Evolutionary conservation across 2,329 filamentous ascomycete genomes (phyloP).

Genomic region (Trichoderma afroharzianum): DNA sequence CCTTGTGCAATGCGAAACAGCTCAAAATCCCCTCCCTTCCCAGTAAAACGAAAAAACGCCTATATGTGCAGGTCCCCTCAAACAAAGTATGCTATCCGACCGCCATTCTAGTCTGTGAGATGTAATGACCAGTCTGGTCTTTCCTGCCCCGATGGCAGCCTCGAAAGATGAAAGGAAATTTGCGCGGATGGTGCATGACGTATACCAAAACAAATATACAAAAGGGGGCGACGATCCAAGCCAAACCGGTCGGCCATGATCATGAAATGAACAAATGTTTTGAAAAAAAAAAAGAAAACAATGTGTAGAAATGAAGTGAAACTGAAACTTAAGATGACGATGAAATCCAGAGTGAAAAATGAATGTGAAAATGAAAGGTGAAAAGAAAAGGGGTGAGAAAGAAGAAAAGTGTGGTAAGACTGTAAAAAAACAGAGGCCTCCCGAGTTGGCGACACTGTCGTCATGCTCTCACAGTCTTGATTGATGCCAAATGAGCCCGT

Average conservation of each 20-base stretch:
- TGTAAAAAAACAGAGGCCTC: not conserved
- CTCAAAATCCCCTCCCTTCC: not conserved
- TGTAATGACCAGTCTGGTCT: slow-evolving; percentile 6
- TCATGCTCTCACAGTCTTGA: not conserved
- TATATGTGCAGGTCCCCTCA: not conserved
- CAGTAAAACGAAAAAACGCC: slow-evolving; percentile 8
- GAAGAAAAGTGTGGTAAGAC: not conserved
- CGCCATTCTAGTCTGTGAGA: slow-evolving; percentile 8
- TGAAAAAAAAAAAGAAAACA: not conserved
- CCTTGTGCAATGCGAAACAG: not conserved
- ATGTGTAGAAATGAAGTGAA: not conserved
- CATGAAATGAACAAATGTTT: not conserved
- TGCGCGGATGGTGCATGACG: not conserved
- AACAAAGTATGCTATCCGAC: not conserved
- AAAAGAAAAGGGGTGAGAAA: not conserved
- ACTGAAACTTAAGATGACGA: not conserved
- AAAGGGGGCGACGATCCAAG: not conserved
- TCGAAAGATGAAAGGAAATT: not conserved
- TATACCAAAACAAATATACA: slow-evolving; percentile 5
- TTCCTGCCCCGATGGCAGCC: not conserved
- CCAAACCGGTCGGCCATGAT: slow-evolving; percentile 2
- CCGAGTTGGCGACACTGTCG: not conserved
- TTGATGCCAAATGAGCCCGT: slow-evolving; percentile 2
- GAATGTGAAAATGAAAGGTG: not conserved
- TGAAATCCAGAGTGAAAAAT: not conserved